These are phyloP conservation scores for Hysterangium stoloniferum DNA, from an alignment of 768 basidiomycete species.

Conservation along the genomic window DNA sequence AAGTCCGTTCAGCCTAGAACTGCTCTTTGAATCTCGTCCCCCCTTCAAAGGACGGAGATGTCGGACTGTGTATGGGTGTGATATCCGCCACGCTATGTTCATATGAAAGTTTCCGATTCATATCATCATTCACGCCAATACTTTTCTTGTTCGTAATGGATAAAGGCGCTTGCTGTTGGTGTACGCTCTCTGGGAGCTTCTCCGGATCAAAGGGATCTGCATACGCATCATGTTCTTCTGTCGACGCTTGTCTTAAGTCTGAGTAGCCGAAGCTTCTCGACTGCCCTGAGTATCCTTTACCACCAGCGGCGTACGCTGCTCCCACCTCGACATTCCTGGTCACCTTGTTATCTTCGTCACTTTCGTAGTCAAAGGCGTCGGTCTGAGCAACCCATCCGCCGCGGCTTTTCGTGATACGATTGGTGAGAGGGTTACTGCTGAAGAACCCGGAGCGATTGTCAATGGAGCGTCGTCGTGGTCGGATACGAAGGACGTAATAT, in stretches of 20 bases:
- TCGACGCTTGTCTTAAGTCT: not conserved
- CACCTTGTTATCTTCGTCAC: conserved; percentile 3
- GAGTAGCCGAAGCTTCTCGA: not conserved
- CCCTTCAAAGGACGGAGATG: not conserved
- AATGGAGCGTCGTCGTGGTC: conserved; percentile 28
- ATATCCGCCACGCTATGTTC: not conserved
- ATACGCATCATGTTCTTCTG: not conserved
- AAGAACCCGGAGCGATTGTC: conserved; percentile 23
- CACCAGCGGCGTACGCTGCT: not conserved
- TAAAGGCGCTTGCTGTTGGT: not conserved
- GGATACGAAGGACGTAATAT: conserved; percentile 46
- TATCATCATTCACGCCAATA: too few species aligned
- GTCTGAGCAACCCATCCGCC: not conserved
- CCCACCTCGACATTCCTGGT: not conserved
- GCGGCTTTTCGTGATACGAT: not conserved
- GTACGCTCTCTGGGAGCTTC: not conserved
- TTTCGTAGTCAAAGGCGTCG: conserved; percentile 9
- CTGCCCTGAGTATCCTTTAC: not conserved
- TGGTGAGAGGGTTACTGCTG: not conserved
- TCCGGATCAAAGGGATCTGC: conserved; percentile 9
- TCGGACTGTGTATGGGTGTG: not conserved
- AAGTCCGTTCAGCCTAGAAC: not conserved
- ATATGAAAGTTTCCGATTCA: too few species aligned
- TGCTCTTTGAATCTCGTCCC: conserved; percentile 4
- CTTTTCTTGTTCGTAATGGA: not conserved